Conservation (phyloP, 306 rosid species). For the Sicyos baderoa region DNA sequence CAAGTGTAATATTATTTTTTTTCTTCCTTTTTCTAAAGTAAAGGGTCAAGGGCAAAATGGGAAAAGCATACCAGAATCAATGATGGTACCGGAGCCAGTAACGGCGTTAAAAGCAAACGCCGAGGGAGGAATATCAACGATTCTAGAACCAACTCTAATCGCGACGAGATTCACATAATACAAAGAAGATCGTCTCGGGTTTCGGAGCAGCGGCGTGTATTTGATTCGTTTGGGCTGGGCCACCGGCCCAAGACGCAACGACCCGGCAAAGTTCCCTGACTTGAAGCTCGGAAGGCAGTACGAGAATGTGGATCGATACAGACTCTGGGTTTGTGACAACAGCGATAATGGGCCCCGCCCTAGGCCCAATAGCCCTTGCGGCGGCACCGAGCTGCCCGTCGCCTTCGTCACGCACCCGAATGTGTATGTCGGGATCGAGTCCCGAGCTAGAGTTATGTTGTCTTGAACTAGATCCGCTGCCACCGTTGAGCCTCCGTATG, state of each 20-base stretch:
- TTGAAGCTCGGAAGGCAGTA: constrained; percentile 89
- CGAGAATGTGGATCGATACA: constrained; percentile 80
- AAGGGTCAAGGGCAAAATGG: too few relatives aligned
- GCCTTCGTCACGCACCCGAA: constrained; percentile 70
- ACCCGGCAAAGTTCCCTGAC: constrained; percentile 59
- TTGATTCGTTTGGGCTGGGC: constrained; percentile 73
- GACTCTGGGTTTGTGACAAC: constrained; percentile 55
- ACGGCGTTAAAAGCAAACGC: constrained; percentile 69
- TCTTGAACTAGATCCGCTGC: constrained; percentile 67
- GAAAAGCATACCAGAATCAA: constrained; percentile 63
- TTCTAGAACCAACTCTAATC: constrained; percentile 58
- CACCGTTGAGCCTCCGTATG: constrained; percentile 65
- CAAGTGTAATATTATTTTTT: too few relatives aligned
- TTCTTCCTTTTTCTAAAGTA: too few relatives aligned
- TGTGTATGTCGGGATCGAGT: constrained; percentile 50
- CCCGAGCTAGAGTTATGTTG: constrained; percentile 59
- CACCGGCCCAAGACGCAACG: constrained; percentile 75
- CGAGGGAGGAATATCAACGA: constrained; percentile 65
- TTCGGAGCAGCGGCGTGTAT: constrained; percentile 71
- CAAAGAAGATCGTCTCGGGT: constrained; percentile 78
- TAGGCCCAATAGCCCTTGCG: constrained; percentile 75
- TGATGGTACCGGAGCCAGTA: constrained; percentile 79
- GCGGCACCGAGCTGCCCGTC: constrained; percentile 60
- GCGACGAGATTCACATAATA: constrained; percentile 64
- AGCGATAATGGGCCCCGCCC: constrained; percentile 91